Conservation (phyloP, 1,284 basidiomycete species). For the Athelia psychrophila region DNA sequence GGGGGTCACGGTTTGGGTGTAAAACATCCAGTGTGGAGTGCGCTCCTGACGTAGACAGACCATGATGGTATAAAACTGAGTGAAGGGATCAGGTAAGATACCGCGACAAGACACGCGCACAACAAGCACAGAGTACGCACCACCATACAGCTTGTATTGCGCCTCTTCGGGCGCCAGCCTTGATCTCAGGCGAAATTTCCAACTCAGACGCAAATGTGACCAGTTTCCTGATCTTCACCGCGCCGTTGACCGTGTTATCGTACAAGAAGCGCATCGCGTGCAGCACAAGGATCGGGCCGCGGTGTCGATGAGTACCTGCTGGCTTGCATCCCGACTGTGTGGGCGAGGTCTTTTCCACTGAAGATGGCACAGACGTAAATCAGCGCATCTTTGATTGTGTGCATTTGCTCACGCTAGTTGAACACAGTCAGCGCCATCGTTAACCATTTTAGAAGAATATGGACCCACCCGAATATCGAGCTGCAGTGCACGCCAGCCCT, state of each 20-base stretch:
- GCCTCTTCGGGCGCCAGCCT: constrained; percentile 54
- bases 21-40: constrained; percentile 95
- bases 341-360: constrained; percentile 70
- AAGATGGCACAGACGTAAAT: constrained; percentile 79
- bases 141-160: constrained; percentile 86
- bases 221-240: constrained; percentile 85
- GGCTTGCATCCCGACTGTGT: constrained; percentile 77
- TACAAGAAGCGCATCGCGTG: constrained; percentile 95
- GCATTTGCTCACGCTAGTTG: constrained; percentile 68
- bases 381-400: constrained; percentile 84
- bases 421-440: constrained; percentile 3
- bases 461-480: constrained; percentile 81
- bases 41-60: constrained; percentile 85
- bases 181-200: constrained; percentile 70
- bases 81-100: background rate
- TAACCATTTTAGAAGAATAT: background rate
- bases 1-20: constrained; percentile 64
- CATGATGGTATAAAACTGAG: constrained; percentile 93
- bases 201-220: constrained; percentile 79
- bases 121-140: constrained; percentile 45
- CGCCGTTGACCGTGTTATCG: constrained; percentile 75
- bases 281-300: constrained; percentile 87
- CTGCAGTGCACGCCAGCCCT: constrained; percentile 90
- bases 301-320: constrained; percentile 85
- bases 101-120: too few relatives aligned